Base-by-base conservation (phyloP, 2,329 filamentous ascomycete genomes). In the Dactylellina sp. region DNA sequence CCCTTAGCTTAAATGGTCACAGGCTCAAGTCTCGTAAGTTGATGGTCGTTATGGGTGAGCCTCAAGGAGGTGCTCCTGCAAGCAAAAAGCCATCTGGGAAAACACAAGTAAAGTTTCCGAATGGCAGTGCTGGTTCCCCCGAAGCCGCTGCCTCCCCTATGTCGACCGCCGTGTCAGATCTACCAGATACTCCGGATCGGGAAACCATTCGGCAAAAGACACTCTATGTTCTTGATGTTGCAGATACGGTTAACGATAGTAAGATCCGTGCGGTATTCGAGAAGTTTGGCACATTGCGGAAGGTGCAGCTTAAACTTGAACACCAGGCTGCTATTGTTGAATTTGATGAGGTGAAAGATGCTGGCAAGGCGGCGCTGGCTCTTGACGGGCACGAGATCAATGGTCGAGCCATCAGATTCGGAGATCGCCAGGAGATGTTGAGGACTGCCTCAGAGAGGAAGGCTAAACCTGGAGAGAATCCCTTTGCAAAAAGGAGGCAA, bases 171-270 rank as follows among this genome's bases (percentile, higher is more conserved):
- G 65, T 9, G 72, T 72, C 68, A 32, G 68, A 72, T 14, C 24
- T 46, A 46, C 14, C 79, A 79, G 66, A 70, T 22, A 53, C 28
- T 11, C 83, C 84, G 16, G 83, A 84, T 0, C 81, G 82, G 6
- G 80, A 80, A 4, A 85, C 88, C 14, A 85, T 87, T 18, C 81
- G 84, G 28, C 87, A 89, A 55, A 89, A 92, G 59, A 95, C 91
- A 0, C 85, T 98, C 55, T 90, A 89, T 7, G 83, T 99, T 25
- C 87, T 97, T 82, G 90, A 93, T 75, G 84, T 99, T 0, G 92
- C 95, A 0, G 95, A 98, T 79, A 98, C 93, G 0, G 88, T 98
- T 78, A 97, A 96, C 76, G 92, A 96, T 78, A 88, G 91, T 0
- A 91, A 93, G 28, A 87, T 99, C 62, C 87, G 87, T 47, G 85